Percentiles rank a stretch among this genome's conserved stretches.
These are phyloP conservation scores for Periconia macrospinosa DNA, from an alignment of 2,329 filamentous ascomycete genomes.

Conservation along the genomic window DNA sequence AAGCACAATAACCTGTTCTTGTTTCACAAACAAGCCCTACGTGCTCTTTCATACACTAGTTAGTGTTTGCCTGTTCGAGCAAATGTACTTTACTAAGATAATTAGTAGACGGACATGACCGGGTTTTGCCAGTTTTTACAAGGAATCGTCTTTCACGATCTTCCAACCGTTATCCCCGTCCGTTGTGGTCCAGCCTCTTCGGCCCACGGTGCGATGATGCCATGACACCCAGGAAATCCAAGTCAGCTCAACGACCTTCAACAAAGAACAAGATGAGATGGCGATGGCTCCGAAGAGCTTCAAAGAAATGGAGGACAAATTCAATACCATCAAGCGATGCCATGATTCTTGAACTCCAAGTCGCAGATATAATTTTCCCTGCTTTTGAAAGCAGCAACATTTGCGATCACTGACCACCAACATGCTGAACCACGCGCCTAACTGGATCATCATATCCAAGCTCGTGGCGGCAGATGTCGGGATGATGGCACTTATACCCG, in stretches of 20 bases:
- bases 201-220: not conserved
- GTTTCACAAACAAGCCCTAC: too few species aligned
- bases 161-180: not conserved
- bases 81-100: not conserved
- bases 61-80: not conserved
- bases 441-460: conserved; percentile 26
- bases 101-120: not conserved
- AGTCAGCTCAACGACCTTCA: not conserved
- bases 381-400: not conserved
- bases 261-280: not conserved
- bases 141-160: not conserved
- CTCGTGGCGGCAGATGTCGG: conserved; percentile 25
- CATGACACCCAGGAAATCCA: conserved; percentile 6
- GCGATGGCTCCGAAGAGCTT: not conserved
- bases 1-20: too few species aligned
- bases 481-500: conserved; percentile 25
- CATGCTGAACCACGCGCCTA: conserved; percentile 23
- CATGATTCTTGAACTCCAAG: not conserved
- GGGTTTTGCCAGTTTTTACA: not conserved
- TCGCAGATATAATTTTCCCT: not conserved
- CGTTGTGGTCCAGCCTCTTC: not conserved
- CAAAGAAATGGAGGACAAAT: not conserved
- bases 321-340: not conserved
- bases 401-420: conserved; percentile 10
- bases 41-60: too few species aligned